phyloP scores from a whole-genome alignment of 2,329 filamentous ascomycete species.

The Aquanectria penicillioides region DNA sequence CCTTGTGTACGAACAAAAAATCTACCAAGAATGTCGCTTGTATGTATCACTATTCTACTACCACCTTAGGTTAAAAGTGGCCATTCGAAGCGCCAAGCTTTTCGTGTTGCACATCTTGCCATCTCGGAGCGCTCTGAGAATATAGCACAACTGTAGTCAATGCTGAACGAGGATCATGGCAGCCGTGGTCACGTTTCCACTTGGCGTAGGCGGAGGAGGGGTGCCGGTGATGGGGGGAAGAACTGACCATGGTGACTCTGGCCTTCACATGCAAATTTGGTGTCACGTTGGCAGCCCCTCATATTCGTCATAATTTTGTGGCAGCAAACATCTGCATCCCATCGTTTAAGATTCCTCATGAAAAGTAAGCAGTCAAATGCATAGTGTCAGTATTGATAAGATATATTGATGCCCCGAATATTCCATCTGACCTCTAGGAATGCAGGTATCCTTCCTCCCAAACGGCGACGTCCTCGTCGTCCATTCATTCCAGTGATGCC shows the following conservation, averaged over 20 bases:
- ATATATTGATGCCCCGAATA: constrained; percentile 11
- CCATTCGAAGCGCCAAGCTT: constrained; percentile 27
- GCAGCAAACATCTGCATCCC: too few species aligned
- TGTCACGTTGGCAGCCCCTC: too few species aligned
- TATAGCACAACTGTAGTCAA: neutral
- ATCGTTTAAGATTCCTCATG: too few species aligned
- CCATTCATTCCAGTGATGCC: constrained; percentile 36
- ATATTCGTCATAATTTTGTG: too few species aligned
- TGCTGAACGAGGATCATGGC: neutral
- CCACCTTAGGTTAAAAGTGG: constrained; percentile 35
- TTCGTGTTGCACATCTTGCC: neutral
- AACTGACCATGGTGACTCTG: too few species aligned
- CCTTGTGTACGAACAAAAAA: constrained; percentile 39
- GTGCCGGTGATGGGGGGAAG: too few species aligned
- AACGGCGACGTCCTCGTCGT: constrained; percentile 18
- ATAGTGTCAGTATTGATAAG: neutral
- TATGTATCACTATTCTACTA: constrained; percentile 41
- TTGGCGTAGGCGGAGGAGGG: too few species aligned
- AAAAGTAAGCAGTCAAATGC: too few species aligned
- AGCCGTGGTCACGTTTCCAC: too few species aligned
- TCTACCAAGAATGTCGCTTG: constrained; percentile 41
- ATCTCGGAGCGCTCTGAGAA: neutral
- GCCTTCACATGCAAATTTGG: too few species aligned
- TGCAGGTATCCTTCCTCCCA: constrained; percentile 18
- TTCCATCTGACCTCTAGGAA: constrained; percentile 11